Base-by-base conservation (phyloP, 306 rosid genomes). In the Leucaena leucocephala region DNA sequence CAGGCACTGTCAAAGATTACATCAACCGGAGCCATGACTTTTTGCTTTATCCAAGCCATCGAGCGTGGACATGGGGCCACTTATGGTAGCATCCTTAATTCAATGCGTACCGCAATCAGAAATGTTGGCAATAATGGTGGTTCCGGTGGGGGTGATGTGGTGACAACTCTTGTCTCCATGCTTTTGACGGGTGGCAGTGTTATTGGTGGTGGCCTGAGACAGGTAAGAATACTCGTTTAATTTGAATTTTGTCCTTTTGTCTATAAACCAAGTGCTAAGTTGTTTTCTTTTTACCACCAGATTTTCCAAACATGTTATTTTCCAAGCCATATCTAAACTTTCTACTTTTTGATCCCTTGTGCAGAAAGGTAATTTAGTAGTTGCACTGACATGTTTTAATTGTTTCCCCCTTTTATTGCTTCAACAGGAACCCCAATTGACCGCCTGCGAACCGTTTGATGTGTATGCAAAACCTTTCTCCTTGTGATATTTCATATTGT, bases 21-120 rank as follows among this genome's bases (percentile, higher is more conserved):
- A 38, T 95, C 99, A 70, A 95, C 99, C 62, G 99, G 99, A 62
- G 99, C 98, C 74, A 93, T 95, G 98, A 95, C 99, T 17, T 95
- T 72, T 85, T 91, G 96, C 89, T 95, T 95, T 88, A 93, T 95
- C 84, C 97, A 93, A 85, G 98, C 99, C 4, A 78, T 95, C 4
- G 99, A 93, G 86, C 93, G 83, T 35, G 99, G 97, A 70, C 91
- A 91, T 6, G 97, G 89, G 17, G 46, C 87, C 38, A 91, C 98
- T 6, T 95, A 95, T 71, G 99, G 99, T 27, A 89, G 88, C 88
- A 88, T 95, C 43, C 96, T 95, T 58, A 86, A 54, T 82, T 84
- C 97, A 21, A 95, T 95, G 98, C 91, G 98, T 59, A 35, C 81
- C 78, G 86, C 92, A 76, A 90, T 95, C 77, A 85, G 89, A 83